Evolutionary conservation across 805 yeast species (phyloP).

Genomic region (Ogataea sp.): DNA sequence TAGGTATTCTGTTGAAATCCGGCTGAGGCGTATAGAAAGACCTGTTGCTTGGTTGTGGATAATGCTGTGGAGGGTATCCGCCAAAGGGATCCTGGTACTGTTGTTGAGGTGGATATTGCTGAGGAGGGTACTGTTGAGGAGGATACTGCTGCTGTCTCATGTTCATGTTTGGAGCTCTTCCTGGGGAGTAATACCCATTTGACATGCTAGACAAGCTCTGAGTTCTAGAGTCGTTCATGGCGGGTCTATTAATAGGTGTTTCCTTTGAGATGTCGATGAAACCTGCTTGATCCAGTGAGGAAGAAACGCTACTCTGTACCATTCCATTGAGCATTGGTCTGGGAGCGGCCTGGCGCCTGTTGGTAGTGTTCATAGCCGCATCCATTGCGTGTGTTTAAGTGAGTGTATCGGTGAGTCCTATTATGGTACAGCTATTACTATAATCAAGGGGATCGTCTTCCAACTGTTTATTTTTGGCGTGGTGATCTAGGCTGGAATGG

Average conservation of each 20-base stretch:
- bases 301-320: constrained; percentile 23
- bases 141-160: too few species aligned
- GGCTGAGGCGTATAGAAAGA: constrained; percentile 1
- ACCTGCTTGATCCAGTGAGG: constrained; percentile 32
- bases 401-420: not conserved
- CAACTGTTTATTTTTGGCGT: too few species aligned
- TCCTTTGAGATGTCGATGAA: constrained; percentile 37
- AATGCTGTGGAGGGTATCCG: constrained; percentile 2
- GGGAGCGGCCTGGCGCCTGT: constrained; percentile 5
- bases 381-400: constrained; percentile 17
- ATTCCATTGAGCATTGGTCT: constrained; percentile 12
- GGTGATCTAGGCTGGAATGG: too few species aligned
- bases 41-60: not conserved
- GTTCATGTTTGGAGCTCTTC: not conserved
- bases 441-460: too few species aligned
- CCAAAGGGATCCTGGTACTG: constrained; percentile 2
- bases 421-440: too few species aligned
- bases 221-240: constrained; percentile 1
- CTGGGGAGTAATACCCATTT: not conserved
- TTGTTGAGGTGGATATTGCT: constrained; percentile 5
- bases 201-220: not conserved
- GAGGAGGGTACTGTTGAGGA: constrained; percentile 8
- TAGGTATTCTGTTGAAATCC: constrained; percentile 4
- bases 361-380: constrained; percentile 23
- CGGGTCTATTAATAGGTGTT: constrained; percentile 19